Evolutionary conservation across 2,329 filamentous ascomycete species (phyloP).

Genomic region (Nothopassalora personata): DNA sequence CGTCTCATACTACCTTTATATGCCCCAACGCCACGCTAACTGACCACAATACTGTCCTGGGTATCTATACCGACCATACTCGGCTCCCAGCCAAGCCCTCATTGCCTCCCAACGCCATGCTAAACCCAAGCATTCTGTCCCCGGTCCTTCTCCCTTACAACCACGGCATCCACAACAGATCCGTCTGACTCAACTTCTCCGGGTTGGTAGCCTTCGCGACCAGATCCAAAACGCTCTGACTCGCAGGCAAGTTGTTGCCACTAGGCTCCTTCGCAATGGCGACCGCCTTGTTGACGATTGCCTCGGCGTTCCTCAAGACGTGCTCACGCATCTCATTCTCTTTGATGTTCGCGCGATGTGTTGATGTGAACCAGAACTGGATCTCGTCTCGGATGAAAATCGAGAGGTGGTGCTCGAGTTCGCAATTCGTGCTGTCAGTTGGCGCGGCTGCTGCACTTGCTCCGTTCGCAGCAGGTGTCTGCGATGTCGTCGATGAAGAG

Average conservation of each 20-base stretch:
- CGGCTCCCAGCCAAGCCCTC: neutral
- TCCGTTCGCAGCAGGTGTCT: conserved; percentile 27
- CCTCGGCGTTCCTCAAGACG: conserved; percentile 80
- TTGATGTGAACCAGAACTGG: conserved; percentile 89
- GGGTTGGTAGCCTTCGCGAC: conserved; percentile 92
- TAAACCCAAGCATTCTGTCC: neutral
- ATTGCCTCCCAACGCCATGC: neutral
- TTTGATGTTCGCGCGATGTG: conserved; percentile 60
- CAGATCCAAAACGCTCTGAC: conserved; percentile 93
- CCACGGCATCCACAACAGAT: conserved; percentile 97
- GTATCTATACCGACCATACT: neutral
- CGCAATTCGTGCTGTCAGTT: conserved; percentile 38
- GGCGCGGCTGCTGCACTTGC: conserved; percentile 8
- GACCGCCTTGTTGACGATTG: conserved; percentile 85
- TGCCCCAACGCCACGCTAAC: conserved; percentile 3
- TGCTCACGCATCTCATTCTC: conserved; percentile 69
- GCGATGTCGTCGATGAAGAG: conserved; percentile 19
- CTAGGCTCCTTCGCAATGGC: conserved; percentile 70
- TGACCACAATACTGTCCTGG: neutral
- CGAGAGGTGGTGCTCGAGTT: conserved; percentile 90
- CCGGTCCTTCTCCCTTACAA: conserved; percentile 49
- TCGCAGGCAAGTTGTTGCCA: conserved; percentile 71
- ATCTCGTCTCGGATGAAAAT: conserved; percentile 97
- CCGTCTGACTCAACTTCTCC: conserved; percentile 77
- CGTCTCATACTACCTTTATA: neutral